These are phyloP conservation scores for Podospora pseudoanserina DNA, from an alignment of 495 filamentous ascomycete genomes.

Conservation along the genomic window DNA sequence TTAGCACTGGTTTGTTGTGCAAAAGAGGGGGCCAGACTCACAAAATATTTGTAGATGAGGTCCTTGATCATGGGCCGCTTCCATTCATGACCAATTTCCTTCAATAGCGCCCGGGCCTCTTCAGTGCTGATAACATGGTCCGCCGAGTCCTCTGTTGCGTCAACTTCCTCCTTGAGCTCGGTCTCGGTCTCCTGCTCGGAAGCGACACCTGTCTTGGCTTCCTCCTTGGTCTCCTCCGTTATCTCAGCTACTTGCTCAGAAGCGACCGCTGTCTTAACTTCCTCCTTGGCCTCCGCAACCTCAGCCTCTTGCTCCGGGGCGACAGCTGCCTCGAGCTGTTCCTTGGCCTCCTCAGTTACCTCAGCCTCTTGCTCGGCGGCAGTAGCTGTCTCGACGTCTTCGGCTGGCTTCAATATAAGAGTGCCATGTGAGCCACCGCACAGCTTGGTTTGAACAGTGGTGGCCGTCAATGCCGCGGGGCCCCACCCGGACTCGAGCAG, in stretches of 20 bases:
- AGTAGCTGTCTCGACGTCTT: no score
- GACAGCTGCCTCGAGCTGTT: no score
- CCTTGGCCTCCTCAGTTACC: no score
- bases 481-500: background rate
- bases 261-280: background rate
- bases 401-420: background rate
- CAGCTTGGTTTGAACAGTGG: constrained; percentile 6
- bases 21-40: constrained; percentile 20
- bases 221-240: no score
- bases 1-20: background rate
- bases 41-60: constrained; percentile 66
- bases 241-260: background rate
- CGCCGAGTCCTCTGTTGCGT: constrained; percentile 4
- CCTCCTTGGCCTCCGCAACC: background rate
- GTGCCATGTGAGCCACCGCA: constrained; percentile 21
- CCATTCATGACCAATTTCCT: constrained; percentile 49
- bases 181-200: background rate
- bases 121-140: constrained; percentile 21
- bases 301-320: no score
- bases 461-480: constrained; percentile 14
- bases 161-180: constrained; percentile 4
- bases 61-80: constrained; percentile 54
- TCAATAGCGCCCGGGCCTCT: constrained; percentile 28
- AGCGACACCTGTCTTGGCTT: background rate
- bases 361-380: no score